These are phyloP conservation scores for Cladosporium sp. DNA, from an alignment of 2,329 filamentous ascomycete species.

Conservation along the genomic window DNA sequence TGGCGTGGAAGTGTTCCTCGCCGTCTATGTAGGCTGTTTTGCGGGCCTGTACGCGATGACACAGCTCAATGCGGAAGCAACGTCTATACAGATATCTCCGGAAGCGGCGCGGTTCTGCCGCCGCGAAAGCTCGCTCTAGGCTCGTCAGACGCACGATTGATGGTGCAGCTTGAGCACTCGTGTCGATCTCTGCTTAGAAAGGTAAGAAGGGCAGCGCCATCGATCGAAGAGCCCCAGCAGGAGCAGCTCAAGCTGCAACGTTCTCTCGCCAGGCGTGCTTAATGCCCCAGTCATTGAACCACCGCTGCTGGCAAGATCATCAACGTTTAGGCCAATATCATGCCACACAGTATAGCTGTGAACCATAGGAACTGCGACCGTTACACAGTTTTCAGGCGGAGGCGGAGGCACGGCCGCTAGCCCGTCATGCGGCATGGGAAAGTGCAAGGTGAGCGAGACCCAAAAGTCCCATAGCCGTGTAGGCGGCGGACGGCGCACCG, in stretches of 20 bases:
- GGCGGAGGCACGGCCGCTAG: not conserved
- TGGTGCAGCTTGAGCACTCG: not conserved
- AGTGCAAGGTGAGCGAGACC: too few relatives aligned
- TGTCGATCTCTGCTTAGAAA: not conserved
- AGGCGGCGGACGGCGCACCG: not conserved
- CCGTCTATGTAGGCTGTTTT: not conserved
- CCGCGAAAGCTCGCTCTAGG: not conserved
- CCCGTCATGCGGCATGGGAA: too few relatives aligned
- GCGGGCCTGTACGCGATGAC: not conserved
- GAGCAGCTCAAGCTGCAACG: not conserved
- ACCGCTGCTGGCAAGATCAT: not conserved
- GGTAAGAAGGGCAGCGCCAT: not conserved
- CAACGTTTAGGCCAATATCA: not conserved
- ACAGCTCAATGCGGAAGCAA: not conserved
- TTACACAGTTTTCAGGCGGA: not conserved
- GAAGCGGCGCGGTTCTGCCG: not conserved
- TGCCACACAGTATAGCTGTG: not conserved
- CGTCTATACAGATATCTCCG: not conserved
- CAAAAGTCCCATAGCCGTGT: too few relatives aligned
- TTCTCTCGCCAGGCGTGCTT: not conserved
- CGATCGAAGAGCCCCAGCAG: not conserved
- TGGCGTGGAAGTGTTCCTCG: not conserved
- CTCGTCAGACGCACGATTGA: not conserved
- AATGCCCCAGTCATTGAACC: not conserved
- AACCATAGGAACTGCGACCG: not conserved